Evolutionary conservation across 805 yeast species (phyloP).

Genomic region (Saturnispora quitensis): DNA sequence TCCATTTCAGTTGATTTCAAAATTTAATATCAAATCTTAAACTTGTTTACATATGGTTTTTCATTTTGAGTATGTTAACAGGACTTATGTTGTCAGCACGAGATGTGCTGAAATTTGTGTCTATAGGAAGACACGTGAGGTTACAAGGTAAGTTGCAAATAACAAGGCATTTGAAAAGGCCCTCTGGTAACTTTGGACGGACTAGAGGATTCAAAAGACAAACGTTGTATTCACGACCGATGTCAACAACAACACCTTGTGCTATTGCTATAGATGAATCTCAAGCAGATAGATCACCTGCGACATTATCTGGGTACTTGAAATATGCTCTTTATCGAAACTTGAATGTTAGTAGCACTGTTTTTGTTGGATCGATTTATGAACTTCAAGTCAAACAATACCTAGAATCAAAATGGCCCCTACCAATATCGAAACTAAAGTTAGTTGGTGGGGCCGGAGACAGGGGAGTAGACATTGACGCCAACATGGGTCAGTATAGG

Average conservation of each 20-base stretch:
- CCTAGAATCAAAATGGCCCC: conserved; percentile 21
- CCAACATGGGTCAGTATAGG: conserved; percentile 27
- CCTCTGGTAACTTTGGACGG: not conserved
- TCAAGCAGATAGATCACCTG: conserved; percentile 16
- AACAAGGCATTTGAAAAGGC: not conserved
- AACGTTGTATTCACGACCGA: not conserved
- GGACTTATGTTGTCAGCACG: conserved; percentile 1
- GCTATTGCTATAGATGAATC: not conserved
- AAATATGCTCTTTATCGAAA: conserved; percentile 26
- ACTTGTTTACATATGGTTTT: not conserved
- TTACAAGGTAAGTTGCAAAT: not conserved
- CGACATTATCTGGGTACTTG: conserved; percentile 25
- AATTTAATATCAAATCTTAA: not conserved
- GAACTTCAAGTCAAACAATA: conserved; percentile 37
- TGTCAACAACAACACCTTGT: conserved; percentile 4
- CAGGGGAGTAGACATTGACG: conserved; percentile 47
- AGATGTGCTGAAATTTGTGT: not conserved
- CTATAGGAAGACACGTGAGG: conserved; percentile 2
- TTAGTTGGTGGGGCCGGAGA: conserved; percentile 50
- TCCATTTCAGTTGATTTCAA: not conserved
- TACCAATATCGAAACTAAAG: conserved; percentile 22
- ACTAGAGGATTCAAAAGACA: not conserved
- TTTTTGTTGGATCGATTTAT: conserved; percentile 46
- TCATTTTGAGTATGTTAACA: not conserved
- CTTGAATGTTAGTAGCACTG: conserved; percentile 38